These are phyloP conservation scores for Pythium aristosporum DNA, from an alignment of 352 stramenopile genomes.

Conservation along the genomic window DNA sequence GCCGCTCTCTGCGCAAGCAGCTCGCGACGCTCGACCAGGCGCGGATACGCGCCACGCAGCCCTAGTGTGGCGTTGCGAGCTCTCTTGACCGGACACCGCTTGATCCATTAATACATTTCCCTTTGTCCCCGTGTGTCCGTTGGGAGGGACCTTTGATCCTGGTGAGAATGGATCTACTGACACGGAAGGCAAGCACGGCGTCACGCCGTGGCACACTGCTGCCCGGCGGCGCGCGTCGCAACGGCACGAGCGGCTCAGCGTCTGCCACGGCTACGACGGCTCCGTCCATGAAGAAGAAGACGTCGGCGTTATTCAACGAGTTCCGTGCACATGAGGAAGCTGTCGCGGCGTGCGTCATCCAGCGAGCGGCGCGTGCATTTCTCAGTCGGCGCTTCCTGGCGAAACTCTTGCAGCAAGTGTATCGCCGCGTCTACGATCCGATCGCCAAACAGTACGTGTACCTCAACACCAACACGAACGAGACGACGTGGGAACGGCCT, in stretches of 20 bases:
- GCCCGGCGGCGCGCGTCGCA: conserved; percentile 18
- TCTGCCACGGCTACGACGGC: neutral
- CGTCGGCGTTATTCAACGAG: conserved; percentile 46
- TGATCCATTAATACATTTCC: conserved; percentile 14
- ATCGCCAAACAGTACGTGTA: conserved; percentile 63
- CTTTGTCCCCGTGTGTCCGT: neutral
- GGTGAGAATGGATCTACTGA: conserved; percentile 18
- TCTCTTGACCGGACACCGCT: neutral
- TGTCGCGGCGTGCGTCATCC: conserved; percentile 44
- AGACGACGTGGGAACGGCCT: conserved; percentile 59
- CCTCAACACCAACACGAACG: conserved; percentile 65
- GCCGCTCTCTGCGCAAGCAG: conserved; percentile 80
- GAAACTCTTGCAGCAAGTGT: conserved; percentile 40
- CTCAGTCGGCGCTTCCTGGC: conserved; percentile 42
- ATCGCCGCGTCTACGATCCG: conserved; percentile 63
- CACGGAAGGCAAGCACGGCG: conserved; percentile 11
- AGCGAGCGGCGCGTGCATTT: conserved; percentile 39
- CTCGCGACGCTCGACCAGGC: conserved; percentile 59
- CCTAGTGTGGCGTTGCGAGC: neutral
- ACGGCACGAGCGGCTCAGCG: too few relatives aligned
- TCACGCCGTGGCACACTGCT: conserved; percentile 26
- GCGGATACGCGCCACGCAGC: conserved; percentile 44
- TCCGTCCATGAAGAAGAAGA: neutral
- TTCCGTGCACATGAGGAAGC: conserved; percentile 62
- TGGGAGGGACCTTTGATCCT: neutral